These are phyloP conservation scores for Pichia sp. DNA, from an alignment of 1,139 yeast genomes.

Conservation along the genomic window DNA sequence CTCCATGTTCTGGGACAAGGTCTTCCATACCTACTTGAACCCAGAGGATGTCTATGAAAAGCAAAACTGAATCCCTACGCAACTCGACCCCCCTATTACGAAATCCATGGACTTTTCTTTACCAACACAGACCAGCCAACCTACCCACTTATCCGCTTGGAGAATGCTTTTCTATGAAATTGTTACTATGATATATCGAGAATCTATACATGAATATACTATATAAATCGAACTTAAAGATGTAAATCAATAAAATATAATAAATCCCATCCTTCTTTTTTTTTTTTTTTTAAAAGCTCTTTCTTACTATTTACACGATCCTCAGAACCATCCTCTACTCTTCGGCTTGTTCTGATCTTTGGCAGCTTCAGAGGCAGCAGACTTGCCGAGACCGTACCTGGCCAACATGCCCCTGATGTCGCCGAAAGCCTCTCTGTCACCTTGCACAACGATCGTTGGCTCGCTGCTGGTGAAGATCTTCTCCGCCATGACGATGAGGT, in stretches of 20 bases:
- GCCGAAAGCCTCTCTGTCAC: slow-evolving; percentile 79
- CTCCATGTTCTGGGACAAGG: slow-evolving; percentile 86
- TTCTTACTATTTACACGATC: background rate
- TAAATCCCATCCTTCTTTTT: too few species aligned
- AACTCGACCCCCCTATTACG: background rate
- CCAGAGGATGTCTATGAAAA: slow-evolving; percentile 33
- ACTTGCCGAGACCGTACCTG: slow-evolving; percentile 67
- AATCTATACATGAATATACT: background rate
- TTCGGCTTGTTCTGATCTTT: background rate
- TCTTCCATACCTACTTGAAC: slow-evolving; percentile 67
- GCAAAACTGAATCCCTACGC: slow-evolving; percentile 23
- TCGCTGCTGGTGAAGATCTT: slow-evolving; percentile 72
- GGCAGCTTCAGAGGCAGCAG: slow-evolving; percentile 6
- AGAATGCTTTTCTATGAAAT: background rate
- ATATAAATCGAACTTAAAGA: background rate
- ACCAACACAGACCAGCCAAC: background rate
- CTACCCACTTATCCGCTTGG: background rate
- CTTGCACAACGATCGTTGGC: slow-evolving; percentile 87
- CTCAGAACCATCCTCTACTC: slow-evolving; percentile 20
- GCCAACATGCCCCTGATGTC: slow-evolving; percentile 67
- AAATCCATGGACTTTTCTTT: background rate
- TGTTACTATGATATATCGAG: background rate
- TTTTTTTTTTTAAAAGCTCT: too few species aligned
- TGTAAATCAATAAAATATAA: too few species aligned
- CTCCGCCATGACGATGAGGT: slow-evolving; percentile 70